Evolutionary conservation across 73 alveolate species (phyloP).

Genomic region (Paramecium primaurelia): DNA sequence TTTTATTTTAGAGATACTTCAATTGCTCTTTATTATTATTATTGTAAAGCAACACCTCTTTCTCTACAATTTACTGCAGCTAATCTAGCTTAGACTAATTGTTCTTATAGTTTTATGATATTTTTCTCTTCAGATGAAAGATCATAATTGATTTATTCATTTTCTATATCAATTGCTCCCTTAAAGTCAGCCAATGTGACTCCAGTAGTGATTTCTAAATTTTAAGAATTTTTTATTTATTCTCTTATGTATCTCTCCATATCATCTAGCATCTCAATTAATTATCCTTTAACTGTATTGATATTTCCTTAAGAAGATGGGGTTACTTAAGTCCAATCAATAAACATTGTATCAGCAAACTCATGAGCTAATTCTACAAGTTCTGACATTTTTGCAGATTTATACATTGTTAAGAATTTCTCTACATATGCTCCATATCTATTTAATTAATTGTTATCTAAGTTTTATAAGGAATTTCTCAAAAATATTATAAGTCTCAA

Average conservation of each 20-base stretch:
- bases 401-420: conserved; percentile 27
- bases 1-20: neutral
- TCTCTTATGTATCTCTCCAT: conserved; percentile 37
- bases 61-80: conserved; percentile 23
- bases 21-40: conserved; percentile 1
- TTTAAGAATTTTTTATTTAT: neutral
- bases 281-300: neutral
- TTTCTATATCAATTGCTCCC: conserved; percentile 48
- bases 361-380: conserved; percentile 36
- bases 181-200: conserved; percentile 28
- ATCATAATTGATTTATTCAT: conserved; percentile 23
- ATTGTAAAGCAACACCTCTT: neutral
- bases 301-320: neutral
- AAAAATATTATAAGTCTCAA: conserved; percentile 37
- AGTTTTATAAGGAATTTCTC: conserved; percentile 29
- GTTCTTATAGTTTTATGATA: neutral
- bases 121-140: neutral
- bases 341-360: conserved; percentile 15
- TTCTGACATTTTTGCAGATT: conserved; percentile 20
- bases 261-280: conserved; percentile 33
- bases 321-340: conserved; percentile 9
- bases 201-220: conserved; percentile 44
- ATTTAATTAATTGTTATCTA: neutral
- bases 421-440: conserved; percentile 18
- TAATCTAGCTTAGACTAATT: neutral